Base-by-base conservation (phyloP, 1,139 yeast species). In the Kodamaea sp. region DNA sequence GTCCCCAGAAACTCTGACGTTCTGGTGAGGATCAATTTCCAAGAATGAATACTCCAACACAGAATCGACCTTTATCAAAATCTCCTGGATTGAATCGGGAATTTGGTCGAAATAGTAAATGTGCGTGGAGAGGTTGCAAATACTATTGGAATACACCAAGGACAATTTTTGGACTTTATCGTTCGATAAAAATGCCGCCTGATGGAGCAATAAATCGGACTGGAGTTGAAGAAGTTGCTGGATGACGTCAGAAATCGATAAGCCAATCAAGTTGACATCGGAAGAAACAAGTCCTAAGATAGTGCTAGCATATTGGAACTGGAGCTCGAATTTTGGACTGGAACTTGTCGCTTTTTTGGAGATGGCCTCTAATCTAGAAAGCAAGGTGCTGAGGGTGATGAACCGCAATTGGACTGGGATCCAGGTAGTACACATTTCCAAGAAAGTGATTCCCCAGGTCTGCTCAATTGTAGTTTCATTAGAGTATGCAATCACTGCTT, bases 331-430 rank as follows among this genome's bases (percentile, higher is more conserved):
- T 9, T 47, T 34, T 3, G 57, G 50, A 4, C 58, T 56, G 13
- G 49, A 43, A 7, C 44, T 33, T 3, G 51, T 50, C 15, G 52
- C 44, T 11, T 50, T 43, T 9, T 48, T 43, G 12, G 65, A 44
- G 4, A 57, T 37, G 3, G 41, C 31, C 7, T 47, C 41, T 34
- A 75, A 58, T 14, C 57, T 56, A 3, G 57, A 37, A 20, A 76
- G 59, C 26, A 76, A 53, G 10, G 77, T 66, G 10, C 61, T 57
- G 33, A 86, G 67, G 4, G 86, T 76, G 26, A 83, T 66, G 56
- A 87, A 90, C 44, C 98, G 69, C 42, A 88, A 66, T 53, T 89
- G 97, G 12, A 92, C 95, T 0, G 96, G 97, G 6, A 88, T 77
- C 79, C 92, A 88, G 28, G 78, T 75, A 8, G 88, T 78, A 39